Percentiles rank a stretch among this genome's conserved stretches.
phyloP scores from a whole-genome alignment of 805 yeast species.

The Candida patagonica region DNA sequence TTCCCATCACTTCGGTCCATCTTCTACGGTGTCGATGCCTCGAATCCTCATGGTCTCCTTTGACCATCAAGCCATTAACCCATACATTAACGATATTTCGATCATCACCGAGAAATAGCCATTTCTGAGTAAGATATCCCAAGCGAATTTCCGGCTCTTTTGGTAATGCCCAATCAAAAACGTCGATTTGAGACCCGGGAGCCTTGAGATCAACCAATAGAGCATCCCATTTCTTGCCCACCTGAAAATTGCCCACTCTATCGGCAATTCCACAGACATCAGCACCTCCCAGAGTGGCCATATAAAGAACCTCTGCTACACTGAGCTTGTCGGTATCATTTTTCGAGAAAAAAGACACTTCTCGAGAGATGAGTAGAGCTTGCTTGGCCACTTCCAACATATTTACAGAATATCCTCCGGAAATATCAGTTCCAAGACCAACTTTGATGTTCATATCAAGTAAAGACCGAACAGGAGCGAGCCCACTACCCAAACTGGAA shows the following conservation, averaged over 20 bases:
- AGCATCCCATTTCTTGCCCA: constrained; percentile 77
- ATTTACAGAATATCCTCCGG: constrained; percentile 67
- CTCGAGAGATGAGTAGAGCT: constrained; percentile 63
- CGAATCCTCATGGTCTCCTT: constrained; percentile 30
- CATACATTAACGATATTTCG: constrained; percentile 74
- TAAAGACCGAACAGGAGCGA: constrained; percentile 68
- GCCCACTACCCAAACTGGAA: constrained; percentile 81
- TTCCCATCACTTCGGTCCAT: not conserved
- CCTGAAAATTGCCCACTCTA: constrained; percentile 57
- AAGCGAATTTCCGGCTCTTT: constrained; percentile 29
- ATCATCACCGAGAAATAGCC: constrained; percentile 94
- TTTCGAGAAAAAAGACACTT: constrained; percentile 48
- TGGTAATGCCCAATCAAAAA: constrained; percentile 60
- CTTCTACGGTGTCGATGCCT: not conserved
- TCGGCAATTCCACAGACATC: constrained; percentile 50
- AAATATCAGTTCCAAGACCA: constrained; percentile 70
- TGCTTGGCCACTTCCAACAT: constrained; percentile 59
- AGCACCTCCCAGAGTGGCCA: constrained; percentile 91
- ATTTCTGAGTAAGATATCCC: constrained; percentile 61
- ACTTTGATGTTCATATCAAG: constrained; percentile 62
- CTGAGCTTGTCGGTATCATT: constrained; percentile 43
- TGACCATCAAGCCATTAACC: constrained; percentile 67
- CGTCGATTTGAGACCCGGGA: constrained; percentile 54
- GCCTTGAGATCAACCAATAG: constrained; percentile 61
- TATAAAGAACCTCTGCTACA: constrained; percentile 61